These are phyloP conservation scores for Backusella parvicylindrica DNA, from an alignment of 192 early-diverging fungal genomes.

Conservation along the genomic window DNA sequence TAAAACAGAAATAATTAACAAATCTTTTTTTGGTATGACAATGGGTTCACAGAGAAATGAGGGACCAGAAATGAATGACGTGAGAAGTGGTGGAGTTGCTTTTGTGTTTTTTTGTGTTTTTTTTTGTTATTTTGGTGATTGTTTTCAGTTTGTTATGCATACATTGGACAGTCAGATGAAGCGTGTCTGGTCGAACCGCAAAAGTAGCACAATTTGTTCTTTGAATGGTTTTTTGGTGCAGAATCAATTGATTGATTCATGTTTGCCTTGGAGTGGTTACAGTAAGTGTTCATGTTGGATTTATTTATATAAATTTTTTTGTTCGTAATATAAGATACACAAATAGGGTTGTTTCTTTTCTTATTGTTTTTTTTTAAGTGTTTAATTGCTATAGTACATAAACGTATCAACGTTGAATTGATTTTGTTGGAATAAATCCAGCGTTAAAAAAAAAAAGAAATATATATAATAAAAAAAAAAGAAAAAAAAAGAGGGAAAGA, in stretches of 20 bases:
- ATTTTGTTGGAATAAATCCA: background rate
- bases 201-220: slow-evolving; percentile 17
- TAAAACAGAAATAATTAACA: slow-evolving; percentile 7
- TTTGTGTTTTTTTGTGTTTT: background rate
- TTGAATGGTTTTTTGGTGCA: background rate
- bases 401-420: slow-evolving; percentile 1
- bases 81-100: background rate
- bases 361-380: background rate
- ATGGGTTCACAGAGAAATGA: background rate
- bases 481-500: background rate
- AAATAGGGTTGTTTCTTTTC: background rate
- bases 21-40: background rate
- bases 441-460: background rate
- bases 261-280: background rate
- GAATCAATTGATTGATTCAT: background rate
- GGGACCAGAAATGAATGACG: slow-evolving; percentile 1
- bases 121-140: background rate
- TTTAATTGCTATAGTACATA: background rate
- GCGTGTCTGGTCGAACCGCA: slow-evolving; percentile 19
- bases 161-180: slow-evolving; percentile 23
- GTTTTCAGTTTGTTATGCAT: slow-evolving; percentile 10
- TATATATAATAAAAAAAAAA: background rate
- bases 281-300: background rate
- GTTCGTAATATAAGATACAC: background rate
- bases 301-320: background rate